Base-by-base conservation (phyloP, 305 asterid genomes). In the Rubia tinctorum region DNA sequence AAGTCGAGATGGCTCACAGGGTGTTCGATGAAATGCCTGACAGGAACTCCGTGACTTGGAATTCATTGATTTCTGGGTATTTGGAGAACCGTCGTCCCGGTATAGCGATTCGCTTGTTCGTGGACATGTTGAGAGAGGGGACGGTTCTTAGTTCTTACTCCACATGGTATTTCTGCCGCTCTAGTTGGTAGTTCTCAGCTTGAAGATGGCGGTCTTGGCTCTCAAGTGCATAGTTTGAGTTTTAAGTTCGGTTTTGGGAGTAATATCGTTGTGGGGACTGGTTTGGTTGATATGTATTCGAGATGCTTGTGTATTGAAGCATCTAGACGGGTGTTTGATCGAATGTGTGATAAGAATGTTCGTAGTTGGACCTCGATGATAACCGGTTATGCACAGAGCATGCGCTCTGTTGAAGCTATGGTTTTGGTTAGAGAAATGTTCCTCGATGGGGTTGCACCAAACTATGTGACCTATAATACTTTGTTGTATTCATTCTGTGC, bases 21-120 rank as follows among this genome's bases (percentile, higher is more conserved):
- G 15, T 87, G 86, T 90, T 90, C 60, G 92, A 77, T 55, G 92
- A 87, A 86, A 88, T 85, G 87, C 86, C 85, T 34, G 60, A 79
- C 0, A 79, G 79, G 66, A 90, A 87, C 59, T 81, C 68, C 9
- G 88, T 87, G 22, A 64, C 92, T 45, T 87, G 92, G 95, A 84
- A 85, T 67, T 77, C 87, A 1, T 77, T 90, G 82, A 84, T 90
- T 65, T 84, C 89, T 42, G 88, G 91, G 44, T 88, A 86, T 66
- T 82, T 82, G 68, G 81, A 77, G 17, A 65, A 78, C 45, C 76
- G 77, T n/a, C 79, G 70, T 37, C 79, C 87, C 9, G 13, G 13
- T 40, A 23, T 66, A 42, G 87, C 88, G 13, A 60, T 87, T 65
- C 64, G 49, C 4, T 60, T 84, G 73, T 88, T 88, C 71, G 64